phyloP scores from a whole-genome alignment of 331 rosid genomes.

The Arachis monticola region DNA sequence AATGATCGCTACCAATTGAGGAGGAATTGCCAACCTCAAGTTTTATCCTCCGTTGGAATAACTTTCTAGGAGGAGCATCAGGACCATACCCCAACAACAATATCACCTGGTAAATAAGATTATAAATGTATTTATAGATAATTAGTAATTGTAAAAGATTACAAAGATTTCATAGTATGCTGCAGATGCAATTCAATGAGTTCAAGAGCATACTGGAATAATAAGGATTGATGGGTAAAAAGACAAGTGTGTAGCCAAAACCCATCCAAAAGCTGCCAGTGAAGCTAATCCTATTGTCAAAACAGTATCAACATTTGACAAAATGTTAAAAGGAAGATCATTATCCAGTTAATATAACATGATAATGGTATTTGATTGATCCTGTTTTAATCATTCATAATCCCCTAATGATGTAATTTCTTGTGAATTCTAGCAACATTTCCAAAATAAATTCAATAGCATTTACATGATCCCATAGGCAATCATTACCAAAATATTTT shows the following conservation, averaged over 20 bases:
- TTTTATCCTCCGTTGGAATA: conserved; percentile 52
- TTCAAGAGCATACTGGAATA: conserved; percentile 71
- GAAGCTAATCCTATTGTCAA: conserved; percentile 68
- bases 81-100: conserved; percentile 81
- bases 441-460: background rate
- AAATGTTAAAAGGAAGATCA: conserved; percentile 27
- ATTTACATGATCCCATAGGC: background rate
- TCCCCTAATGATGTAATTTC: too few species aligned
- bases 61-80: conserved; percentile 84
- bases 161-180: conserved; percentile 20
- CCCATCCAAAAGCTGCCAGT: conserved; percentile 96
- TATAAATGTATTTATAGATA: conserved; percentile 19
- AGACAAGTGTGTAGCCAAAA: conserved; percentile 90
- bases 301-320: conserved; percentile 40
- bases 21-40: conserved; percentile 47
- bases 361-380: background rate
- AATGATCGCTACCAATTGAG: conserved; percentile 46
- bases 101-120: conserved; percentile 56
- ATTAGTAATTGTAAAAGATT: conserved; percentile 19
- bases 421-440: conserved; percentile 19
- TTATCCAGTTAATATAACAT: conserved; percentile 20
- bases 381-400: too few species aligned
- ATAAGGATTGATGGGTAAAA: conserved; percentile 82
- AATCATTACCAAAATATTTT: conserved; percentile 8
- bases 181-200: conserved; percentile 29